These are phyloP conservation scores for Aspergillus sp. DNA, from an alignment of 2,329 filamentous ascomycete genomes.

Conservation along the genomic window DNA sequence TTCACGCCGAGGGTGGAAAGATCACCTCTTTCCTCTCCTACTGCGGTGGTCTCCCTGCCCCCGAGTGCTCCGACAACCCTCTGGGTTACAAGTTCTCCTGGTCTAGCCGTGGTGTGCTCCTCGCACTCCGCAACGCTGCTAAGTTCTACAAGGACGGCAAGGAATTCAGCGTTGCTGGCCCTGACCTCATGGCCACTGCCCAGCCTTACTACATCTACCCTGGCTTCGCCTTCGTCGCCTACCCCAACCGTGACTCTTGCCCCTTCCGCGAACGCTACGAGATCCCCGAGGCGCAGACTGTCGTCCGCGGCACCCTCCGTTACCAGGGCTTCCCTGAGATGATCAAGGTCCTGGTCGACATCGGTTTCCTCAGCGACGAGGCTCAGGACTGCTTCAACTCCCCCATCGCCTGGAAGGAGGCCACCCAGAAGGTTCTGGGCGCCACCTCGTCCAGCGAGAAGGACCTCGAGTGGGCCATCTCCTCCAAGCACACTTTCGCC, in stretches of 20 bases:
- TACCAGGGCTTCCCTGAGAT: conserved; percentile 91
- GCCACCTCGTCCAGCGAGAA: conserved; percentile 61
- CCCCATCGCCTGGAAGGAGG: conserved; percentile 76
- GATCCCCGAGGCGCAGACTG: conserved; percentile 86
- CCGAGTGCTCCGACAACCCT: conserved; percentile 78
- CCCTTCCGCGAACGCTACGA: conserved; percentile 82
- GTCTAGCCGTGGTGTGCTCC: conserved; percentile 75
- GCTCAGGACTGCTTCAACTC: conserved; percentile 61
- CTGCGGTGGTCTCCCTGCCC: conserved; percentile 74
- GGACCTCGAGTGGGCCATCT: conserved; percentile 69
- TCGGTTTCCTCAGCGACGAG: conserved; percentile 78
- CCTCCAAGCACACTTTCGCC: conserved; percentile 69
- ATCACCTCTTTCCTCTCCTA: conserved; percentile 76
- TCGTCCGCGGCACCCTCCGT: conserved; percentile 77
- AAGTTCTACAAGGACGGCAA: conserved; percentile 78
- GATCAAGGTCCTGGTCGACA: conserved; percentile 79
- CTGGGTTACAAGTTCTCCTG: conserved; percentile 90
- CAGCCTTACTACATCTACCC: conserved; percentile 91
- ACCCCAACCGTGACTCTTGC: conserved; percentile 88
- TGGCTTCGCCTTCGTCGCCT: conserved; percentile 83
- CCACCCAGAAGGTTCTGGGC: conserved; percentile 70
- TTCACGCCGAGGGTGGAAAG: conserved; percentile 84
- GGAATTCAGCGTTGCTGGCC: conserved; percentile 59
- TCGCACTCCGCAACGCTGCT: conserved; percentile 82
- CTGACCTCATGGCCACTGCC: conserved; percentile 76